These are phyloP conservation scores for Moniliophthora roreri DNA, from an alignment of 1,284 basidiomycete genomes.

Conservation along the genomic window DNA sequence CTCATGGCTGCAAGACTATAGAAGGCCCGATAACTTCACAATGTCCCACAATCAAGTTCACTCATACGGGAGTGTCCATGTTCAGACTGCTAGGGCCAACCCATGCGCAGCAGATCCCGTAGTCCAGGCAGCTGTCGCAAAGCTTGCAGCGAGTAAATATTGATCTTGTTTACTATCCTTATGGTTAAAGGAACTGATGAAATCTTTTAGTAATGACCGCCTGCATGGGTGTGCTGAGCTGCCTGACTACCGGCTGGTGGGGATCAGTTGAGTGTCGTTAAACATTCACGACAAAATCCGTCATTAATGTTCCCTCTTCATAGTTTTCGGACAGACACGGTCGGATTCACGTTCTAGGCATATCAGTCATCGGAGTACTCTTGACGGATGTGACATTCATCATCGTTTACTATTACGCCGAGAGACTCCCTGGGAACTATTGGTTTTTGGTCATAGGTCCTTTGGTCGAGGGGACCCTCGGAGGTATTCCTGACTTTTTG, in stretches of 20 bases:
- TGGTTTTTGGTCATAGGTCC: conserved; percentile 80
- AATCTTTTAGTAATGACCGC: conserved; percentile 52
- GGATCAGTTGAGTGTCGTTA: conserved; percentile 50
- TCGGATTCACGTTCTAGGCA: conserved; percentile 63
- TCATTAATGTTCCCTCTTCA: background rate
- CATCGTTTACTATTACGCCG: conserved; percentile 58
- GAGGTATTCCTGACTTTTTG: conserved; percentile 50
- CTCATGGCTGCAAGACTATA: conserved; percentile 6
- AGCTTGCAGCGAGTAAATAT: conserved; percentile 58
- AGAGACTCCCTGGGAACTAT: conserved; percentile 74
- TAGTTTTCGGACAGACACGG: conserved; percentile 82
- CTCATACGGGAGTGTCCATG: background rate
- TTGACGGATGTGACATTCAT: conserved; percentile 69
- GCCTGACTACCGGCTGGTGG: conserved; percentile 86
- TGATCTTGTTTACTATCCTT: background rate
- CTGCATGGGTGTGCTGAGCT: conserved; percentile 70
- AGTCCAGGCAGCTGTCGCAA: conserved; percentile 73
- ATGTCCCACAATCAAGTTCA: background rate
- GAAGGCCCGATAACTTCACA: too few relatives aligned
- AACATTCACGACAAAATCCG: too few relatives aligned
- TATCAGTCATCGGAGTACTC: conserved; percentile 65
- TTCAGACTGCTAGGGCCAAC: conserved; percentile 15
- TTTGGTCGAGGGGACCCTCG: conserved; percentile 73
- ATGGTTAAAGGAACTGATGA: background rate
- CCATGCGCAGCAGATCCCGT: conserved; percentile 69